A percentile compares a stretch with the other conserved stretches of the same genome.
Conservation (phyloP, 1,284 basidiomycete genomes). For the Cutaneotrichosporon mucoides region DNA sequence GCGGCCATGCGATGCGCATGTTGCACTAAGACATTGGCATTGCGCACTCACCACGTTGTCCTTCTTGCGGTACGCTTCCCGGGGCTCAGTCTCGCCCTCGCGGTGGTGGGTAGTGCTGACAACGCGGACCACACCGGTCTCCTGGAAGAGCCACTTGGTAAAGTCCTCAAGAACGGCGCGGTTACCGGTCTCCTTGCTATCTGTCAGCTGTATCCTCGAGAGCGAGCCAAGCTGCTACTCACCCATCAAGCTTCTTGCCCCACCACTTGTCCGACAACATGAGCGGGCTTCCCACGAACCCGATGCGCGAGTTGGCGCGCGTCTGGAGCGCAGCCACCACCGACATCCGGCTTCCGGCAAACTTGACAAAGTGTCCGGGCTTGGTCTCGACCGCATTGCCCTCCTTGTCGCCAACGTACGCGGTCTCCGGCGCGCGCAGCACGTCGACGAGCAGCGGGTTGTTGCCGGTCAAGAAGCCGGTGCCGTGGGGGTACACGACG, state of each 20-base stretch:
- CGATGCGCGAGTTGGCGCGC: slow-evolving; percentile 66
- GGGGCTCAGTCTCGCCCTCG: slow-evolving; percentile 56
- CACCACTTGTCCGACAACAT: slow-evolving; percentile 60
- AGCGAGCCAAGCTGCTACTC: slow-evolving; percentile 33
- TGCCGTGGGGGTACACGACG: slow-evolving; percentile 14
- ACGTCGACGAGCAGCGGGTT: slow-evolving; percentile 82
- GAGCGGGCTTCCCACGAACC: slow-evolving; percentile 76
- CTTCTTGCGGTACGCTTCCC: slow-evolving; percentile 75
- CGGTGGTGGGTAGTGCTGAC: slow-evolving; percentile 70
- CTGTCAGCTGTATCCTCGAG: background rate
- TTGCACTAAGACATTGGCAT: too few species aligned
- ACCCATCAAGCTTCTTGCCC: slow-evolving; percentile 49
- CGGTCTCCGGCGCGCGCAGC: slow-evolving; percentile 62
- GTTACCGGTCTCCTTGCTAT: slow-evolving; percentile 63
- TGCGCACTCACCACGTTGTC: slow-evolving; percentile 65
- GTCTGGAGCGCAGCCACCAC: slow-evolving; percentile 89
- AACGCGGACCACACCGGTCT: slow-evolving; percentile 74
- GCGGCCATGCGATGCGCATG: too few species aligned
- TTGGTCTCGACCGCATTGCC: slow-evolving; percentile 59
- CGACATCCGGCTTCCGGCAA: slow-evolving; percentile 66
- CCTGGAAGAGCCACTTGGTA: slow-evolving; percentile 86
- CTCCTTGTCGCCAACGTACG: slow-evolving; percentile 53
- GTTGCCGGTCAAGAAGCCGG: slow-evolving; percentile 57
- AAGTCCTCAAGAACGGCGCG: slow-evolving; percentile 67
- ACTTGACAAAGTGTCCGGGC: slow-evolving; percentile 60